These are phyloP conservation scores for Coprinellus aureogranulatus DNA, from an alignment of 768 basidiomycete genomes.

Conservation along the genomic window DNA sequence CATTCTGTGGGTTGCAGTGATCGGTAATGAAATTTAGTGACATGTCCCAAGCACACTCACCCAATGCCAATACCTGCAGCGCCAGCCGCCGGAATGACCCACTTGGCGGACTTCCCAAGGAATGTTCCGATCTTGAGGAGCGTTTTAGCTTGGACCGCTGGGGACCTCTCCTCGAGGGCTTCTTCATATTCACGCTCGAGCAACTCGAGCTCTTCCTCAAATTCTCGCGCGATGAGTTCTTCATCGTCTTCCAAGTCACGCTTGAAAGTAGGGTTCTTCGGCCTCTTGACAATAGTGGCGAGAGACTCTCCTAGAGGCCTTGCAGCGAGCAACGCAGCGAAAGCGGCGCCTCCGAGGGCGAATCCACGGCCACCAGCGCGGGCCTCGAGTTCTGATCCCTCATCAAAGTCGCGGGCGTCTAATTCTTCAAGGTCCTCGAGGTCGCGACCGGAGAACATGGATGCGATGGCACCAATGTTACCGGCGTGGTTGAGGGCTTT, in stretches of 20 bases:
- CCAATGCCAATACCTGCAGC: background rate
- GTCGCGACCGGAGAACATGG: background rate
- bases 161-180: background rate
- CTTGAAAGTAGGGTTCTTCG: background rate
- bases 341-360: background rate
- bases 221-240: constrained; percentile 1
- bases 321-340: background rate
- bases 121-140: background rate
- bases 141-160: background rate
- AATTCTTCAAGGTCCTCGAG: background rate
- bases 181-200: background rate
- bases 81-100: background rate
- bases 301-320: background rate
- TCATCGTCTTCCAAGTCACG: background rate
- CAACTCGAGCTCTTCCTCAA: background rate
- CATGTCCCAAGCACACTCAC: background rate
- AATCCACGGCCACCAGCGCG: background rate
- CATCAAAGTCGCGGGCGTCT: too few species aligned
- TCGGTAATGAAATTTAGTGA: background rate
- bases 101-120: background rate
- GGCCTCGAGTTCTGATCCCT: background rate
- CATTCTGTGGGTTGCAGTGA: background rate
- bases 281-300: background rate
- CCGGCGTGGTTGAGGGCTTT: too few species aligned
- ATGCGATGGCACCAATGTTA: too few species aligned